A percentile compares a stretch with the other conserved stretches of the same genome.
These are phyloP conservation scores for Orbilia brochopaga DNA, from an alignment of 2,329 filamentous ascomycete species.

Conservation along the genomic window DNA sequence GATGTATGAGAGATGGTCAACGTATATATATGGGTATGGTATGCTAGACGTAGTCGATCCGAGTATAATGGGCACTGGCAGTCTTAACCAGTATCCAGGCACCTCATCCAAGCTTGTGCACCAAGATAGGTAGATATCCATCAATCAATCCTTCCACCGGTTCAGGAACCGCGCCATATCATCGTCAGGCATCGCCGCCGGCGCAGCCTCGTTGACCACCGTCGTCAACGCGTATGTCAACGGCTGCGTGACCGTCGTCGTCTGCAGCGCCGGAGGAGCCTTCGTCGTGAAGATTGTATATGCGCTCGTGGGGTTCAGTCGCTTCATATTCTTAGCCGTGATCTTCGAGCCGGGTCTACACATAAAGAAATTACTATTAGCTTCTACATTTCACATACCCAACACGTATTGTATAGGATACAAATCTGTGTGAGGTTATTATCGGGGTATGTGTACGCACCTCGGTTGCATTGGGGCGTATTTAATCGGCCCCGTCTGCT, in stretches of 20 bases:
- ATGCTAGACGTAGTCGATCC: no score
- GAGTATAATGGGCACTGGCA: no score
- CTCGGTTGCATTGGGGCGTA: constrained; percentile 59
- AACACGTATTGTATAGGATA: no score
- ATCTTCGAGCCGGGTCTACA: constrained; percentile 56
- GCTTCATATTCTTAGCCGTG: constrained; percentile 57
- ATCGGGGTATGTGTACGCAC: constrained; percentile 27
- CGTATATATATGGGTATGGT: no score
- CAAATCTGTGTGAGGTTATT: background rate
- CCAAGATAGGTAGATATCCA: no score
- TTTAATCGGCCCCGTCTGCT: constrained; percentile 57
- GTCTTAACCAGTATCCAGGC: no score
- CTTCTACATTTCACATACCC: no score
- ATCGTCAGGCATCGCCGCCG: constrained; percentile 56
- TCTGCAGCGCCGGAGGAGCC: constrained; percentile 55
- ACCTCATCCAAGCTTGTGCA: no score
- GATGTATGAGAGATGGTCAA: no score
- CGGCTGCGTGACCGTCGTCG: constrained; percentile 57
- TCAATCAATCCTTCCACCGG: constrained; percentile 57
- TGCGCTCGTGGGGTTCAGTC: constrained; percentile 57
- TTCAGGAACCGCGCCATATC: constrained; percentile 58
- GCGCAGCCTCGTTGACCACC: constrained; percentile 56
- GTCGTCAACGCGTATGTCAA: constrained; percentile 57
- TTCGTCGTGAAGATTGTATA: constrained; percentile 57
- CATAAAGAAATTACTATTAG: background rate